Evolutionary conservation across 352 stramenopile species (phyloP), one percentile per base, ranked within the genome.

Genomic region (Phytophthora ohioensis): DNA sequence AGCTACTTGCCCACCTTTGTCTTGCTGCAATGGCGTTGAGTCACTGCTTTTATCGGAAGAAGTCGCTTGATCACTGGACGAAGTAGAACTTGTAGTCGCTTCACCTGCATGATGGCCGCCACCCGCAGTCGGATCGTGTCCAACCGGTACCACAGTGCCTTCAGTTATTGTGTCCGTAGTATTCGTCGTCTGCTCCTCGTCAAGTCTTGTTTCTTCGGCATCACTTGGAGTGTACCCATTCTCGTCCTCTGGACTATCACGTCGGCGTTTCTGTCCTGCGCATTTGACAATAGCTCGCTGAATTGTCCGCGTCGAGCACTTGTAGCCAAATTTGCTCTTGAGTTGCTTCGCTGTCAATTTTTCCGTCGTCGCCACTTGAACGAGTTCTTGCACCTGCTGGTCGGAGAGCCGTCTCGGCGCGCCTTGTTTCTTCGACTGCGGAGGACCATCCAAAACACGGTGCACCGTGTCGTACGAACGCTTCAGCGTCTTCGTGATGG

Each of bases 381-480:
- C 52, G 8, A 59, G 36, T 17, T 59, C n/a, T 35, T 47, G 35
- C 13, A 47, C 52, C 52, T 59, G 52, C n/a, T 45, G 34, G 4
- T 46, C 38, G 8, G 52, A 59, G 3, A 59, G 52, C 15, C 52
- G 34, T 36, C 35, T 15, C 17, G 52, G 52, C 7, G 52, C 52
- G n/a, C 52, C 52, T 21, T 36, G 35, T 35, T 17, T 32, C 34
- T 59, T 45, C 21, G 38, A 45, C 17, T 7, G 9, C n/a, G 52
- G 35, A 34, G n/a, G 36, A 27, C 34, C 52, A 34, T 59, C 36
- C 21, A 59, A 36, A 4, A 47, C 52, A 17, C 52, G 52, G n/a
- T 47, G 52, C 35, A 59, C 52, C 36, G 52, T 59, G 21, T 59
- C 52, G 17, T 47, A 47, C 4, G 52, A 59, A 35, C 52, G 52